Evolutionary conservation across 2,329 filamentous ascomycete genomes (phyloP).

Genomic region (Botrytis fabae): DNA sequence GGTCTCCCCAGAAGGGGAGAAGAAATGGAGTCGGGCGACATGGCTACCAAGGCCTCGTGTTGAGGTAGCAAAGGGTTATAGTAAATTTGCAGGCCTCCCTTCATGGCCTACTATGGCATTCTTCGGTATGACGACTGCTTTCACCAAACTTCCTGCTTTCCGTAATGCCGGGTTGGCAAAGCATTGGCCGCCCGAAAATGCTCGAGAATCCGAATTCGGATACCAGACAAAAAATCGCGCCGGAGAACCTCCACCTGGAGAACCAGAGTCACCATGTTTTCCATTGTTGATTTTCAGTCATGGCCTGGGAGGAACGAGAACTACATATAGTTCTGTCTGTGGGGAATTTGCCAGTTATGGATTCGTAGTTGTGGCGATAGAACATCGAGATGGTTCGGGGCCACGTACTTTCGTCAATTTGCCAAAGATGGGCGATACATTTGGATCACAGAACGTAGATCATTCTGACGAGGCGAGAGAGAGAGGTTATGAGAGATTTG

Average conservation of each 20-base stretch:
- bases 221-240: slow-evolving; percentile 45
- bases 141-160: slow-evolving; percentile 64
- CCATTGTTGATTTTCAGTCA: slow-evolving; percentile 67
- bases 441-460: slow-evolving; percentile 39
- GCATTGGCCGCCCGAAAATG: slow-evolving; percentile 52
- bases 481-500: slow-evolving; percentile 50
- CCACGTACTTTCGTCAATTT: slow-evolving; percentile 63
- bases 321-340: slow-evolving; percentile 62
- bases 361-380: slow-evolving; percentile 63
- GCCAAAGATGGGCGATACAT: slow-evolving; percentile 44
- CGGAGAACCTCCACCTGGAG: slow-evolving; percentile 44
- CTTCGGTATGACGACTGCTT: slow-evolving; percentile 52
- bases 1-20: slow-evolving; percentile 43
- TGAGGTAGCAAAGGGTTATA: slow-evolving; percentile 59
- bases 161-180: slow-evolving; percentile 59
- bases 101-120: slow-evolving; percentile 50
- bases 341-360: slow-evolving; percentile 67
- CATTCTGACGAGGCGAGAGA: slow-evolving; percentile 42
- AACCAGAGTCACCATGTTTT: slow-evolving; percentile 50
- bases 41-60: slow-evolving; percentile 62
- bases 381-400: slow-evolving; percentile 65
- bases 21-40: slow-evolving; percentile 54
- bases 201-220: slow-evolving; percentile 41
- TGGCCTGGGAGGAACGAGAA: slow-evolving; percentile 63
- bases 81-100: slow-evolving; percentile 58